Percentiles rank a stretch among this genome's conserved stretches.
Conservation (phyloP, 352 stramenopile species). For the Globisporangium echinulatum region DNA sequence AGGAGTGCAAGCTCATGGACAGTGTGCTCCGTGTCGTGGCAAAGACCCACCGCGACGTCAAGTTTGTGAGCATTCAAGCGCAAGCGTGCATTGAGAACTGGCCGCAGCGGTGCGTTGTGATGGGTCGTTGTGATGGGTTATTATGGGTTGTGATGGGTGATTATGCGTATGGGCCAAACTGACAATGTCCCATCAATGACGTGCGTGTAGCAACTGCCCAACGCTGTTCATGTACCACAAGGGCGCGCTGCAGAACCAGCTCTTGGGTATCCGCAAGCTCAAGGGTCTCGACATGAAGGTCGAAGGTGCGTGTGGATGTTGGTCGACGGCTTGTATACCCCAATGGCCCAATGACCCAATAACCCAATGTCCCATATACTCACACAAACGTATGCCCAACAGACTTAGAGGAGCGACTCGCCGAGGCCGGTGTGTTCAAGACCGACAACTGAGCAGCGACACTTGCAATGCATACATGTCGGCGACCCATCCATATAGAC, state of each 20-base stretch:
- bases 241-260: constrained; percentile 81
- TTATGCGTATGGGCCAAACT: neutral
- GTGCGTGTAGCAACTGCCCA: constrained; percentile 70
- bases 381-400: neutral
- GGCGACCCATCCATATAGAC: neutral
- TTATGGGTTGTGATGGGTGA: neutral
- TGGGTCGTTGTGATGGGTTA: neutral
- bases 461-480: too few relatives aligned
- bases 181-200: too few relatives aligned
- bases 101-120: constrained; percentile 43
- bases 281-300: constrained; percentile 84
- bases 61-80: constrained; percentile 92
- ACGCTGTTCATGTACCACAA: constrained; percentile 93
- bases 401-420: constrained; percentile 88
- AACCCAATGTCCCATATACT: neutral
- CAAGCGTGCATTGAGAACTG: constrained; percentile 91
- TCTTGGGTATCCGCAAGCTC: constrained; percentile 85
- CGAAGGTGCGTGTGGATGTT: constrained; percentile 33
- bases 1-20: constrained; percentile 91
- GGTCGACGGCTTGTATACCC: too few relatives aligned
- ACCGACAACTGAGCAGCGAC: constrained; percentile 12
- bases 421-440: constrained; percentile 69
- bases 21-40: constrained; percentile 78
- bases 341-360: neutral
- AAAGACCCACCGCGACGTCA: constrained; percentile 85